Base-by-base conservation (phyloP, 768 basidiomycete genomes). In the Boletus subparvulus region DNA sequence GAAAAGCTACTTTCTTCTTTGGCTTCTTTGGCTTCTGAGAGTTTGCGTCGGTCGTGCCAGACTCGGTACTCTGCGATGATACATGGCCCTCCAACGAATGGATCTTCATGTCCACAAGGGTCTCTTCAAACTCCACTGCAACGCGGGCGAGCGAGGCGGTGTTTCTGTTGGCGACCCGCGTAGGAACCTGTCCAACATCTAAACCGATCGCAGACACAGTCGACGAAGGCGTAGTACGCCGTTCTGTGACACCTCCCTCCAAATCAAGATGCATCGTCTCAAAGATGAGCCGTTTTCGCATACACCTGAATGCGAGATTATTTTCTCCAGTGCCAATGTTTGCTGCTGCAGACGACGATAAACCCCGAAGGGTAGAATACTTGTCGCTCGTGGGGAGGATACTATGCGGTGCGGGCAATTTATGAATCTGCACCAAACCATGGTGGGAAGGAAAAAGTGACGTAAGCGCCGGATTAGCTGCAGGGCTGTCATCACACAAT, bases 261-360 rank as follows among this genome's bases (percentile, higher is more conserved):
- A 91, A 76, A 68, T 90, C 87, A 26, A 96, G 77, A 72, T 96
- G 93, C 56, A 98, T 76, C 26, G 94, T 98, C 75, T 98, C 96
- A 63, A 98, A 83, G 21, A 95, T 75, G 54, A 98, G 79, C 48
- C 93, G 77, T 68, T 90, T 93, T 63, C 95, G 79, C 65, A 87
- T 97, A 66, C 92, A 90, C 69, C 87, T 90, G 80, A 98, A 99
- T 13, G 90, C 94, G 9, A 99, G 80, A 65, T 98, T 98, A 73
- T 98, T 98, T 70, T 98, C 95, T 9, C 94, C 90, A n/a, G 85
- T 84, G 0, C 86, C 87, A 8, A 81, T 80, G 13, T 74, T 75
- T 3, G 75, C 74, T 36, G 69, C 73, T 17, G 78, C 74, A 24
- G 83, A 79, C 2, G 82, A 80, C 43, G 82, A 82, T 47, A 96